These are phyloP conservation scores for Moesziomyces parantarcticus DNA, from an alignment of 1,284 basidiomycete species.

Conservation along the genomic window DNA sequence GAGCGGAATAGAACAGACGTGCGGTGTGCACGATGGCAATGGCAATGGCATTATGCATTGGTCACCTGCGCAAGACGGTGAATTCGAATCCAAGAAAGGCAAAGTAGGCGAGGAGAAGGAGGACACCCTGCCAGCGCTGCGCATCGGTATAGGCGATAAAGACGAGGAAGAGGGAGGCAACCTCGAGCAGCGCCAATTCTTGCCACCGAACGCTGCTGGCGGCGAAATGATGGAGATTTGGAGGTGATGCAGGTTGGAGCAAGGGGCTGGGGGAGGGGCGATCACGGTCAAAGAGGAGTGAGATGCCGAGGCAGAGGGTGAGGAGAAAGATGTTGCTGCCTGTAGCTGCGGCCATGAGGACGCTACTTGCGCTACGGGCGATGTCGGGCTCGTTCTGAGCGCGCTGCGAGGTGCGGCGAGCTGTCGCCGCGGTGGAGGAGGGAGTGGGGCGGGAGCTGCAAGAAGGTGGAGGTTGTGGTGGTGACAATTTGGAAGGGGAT, in stretches of 20 bases:
- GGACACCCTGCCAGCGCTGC: constrained; percentile 40
- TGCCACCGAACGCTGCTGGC: constrained; percentile 39
- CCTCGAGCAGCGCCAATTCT: constrained; percentile 32
- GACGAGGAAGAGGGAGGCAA: constrained; percentile 40
- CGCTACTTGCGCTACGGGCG: constrained; percentile 54
- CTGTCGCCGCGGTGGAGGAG: background rate
- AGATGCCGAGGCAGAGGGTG: constrained; percentile 64
- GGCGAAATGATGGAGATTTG: constrained; percentile 9
- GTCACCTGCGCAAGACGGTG: constrained; percentile 30
- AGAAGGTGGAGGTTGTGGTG: constrained; percentile 10
- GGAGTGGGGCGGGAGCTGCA: constrained; percentile 16
- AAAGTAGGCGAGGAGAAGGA: constrained; percentile 44
- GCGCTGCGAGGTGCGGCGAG: constrained; percentile 26
- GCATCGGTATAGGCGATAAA: constrained; percentile 48
- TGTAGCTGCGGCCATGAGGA: constrained; percentile 65
- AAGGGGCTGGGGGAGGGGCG: background rate
- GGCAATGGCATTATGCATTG: no score
- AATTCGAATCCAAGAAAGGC: constrained; percentile 51
- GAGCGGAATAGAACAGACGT: no score
- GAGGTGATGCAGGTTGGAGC: background rate
- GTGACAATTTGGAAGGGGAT: background rate
- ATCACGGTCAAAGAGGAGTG: constrained; percentile 46
- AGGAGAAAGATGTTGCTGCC: constrained; percentile 67
- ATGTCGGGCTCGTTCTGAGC: constrained; percentile 32
- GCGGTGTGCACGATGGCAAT: no score